Base-by-base conservation (phyloP, 345 rosid species). In the Moringa oleifera region DNA sequence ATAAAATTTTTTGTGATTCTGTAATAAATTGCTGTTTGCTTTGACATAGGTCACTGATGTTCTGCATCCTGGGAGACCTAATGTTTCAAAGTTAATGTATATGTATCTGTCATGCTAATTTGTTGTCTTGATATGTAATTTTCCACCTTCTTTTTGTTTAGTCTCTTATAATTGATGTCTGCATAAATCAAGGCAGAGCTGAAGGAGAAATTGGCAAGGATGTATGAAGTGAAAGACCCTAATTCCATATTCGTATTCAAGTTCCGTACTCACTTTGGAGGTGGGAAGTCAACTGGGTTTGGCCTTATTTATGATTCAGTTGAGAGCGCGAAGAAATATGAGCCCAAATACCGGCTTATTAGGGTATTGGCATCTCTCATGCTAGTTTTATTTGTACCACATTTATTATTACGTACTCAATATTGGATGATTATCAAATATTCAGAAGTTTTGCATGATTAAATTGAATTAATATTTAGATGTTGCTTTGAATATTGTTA, bases 281-380 rank as follows among this genome's bases (percentile, higher is more conserved):
- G 94, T 47, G 94, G 94, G 23, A 87, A 84, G 25, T 87, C 94
- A 1, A 87, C 86, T 2, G 86, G 94, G 0, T 87, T 87, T 67
- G 90, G 90, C 8, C 64, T 87, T 73, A 82, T 87, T 41, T 87
- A 87, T 47, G 90, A 84, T 31, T 79, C 83, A 0, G 78, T 79
- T 50, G 90, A 84, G 63, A 80, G 71, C 51, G 90, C 90, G 0
- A 84, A 84, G 81, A 87, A 84, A 71, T 87, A 67, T 15, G 90
- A 87, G 73, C 90, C 94, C 2, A 84, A 84, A 69, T 80, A 87
- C 69, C 76, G 90, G 61, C 81, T 87, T n/a, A 79, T 87, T 76
- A 84, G 86, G 85, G 94, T 87, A 82, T 4, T 41, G 1, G 12
- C 47, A 41, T 15, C 12, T 41, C 9, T 41, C 6, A 4, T 11